phyloP scores from a whole-genome alignment of 805 yeast genomes.

The Spencermartinsiella europaea region DNA sequence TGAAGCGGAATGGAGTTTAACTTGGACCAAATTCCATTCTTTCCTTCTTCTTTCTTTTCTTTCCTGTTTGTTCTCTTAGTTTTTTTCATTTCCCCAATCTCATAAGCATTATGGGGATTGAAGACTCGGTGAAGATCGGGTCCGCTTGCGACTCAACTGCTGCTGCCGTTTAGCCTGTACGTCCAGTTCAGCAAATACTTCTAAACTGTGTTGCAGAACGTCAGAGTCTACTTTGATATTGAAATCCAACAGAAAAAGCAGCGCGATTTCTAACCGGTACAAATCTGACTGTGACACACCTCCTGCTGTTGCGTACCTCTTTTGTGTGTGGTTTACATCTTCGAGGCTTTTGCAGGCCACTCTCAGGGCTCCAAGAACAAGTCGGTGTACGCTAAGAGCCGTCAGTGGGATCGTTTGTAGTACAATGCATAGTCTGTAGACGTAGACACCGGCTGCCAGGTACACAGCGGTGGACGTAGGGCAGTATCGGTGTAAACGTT shows the following conservation, averaged over 20 bases:
- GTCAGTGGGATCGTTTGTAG: conserved; percentile 31
- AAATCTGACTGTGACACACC: conserved; percentile 44
- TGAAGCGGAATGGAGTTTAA: too few species aligned
- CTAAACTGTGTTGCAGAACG: conserved; percentile 32
- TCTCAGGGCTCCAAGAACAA: conserved; percentile 41
- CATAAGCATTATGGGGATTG: background rate
- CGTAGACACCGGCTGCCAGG: conserved; percentile 33
- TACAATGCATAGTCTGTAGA: conserved; percentile 32
- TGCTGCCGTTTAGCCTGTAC: conserved; percentile 12
- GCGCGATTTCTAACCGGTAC: conserved; percentile 44
- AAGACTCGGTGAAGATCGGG: background rate
- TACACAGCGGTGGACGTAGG: conserved; percentile 36
- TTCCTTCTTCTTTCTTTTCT: background rate
- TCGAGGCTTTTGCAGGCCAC: conserved; percentile 45
- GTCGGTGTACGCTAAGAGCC: conserved; percentile 37
- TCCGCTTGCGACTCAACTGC: background rate
- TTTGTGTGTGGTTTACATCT: conserved; percentile 43
- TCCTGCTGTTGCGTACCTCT: conserved; percentile 43
- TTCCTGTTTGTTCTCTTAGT: too few species aligned
- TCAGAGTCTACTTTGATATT: conserved; percentile 41
- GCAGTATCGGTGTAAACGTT: conserved; percentile 37
- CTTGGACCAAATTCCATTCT: too few species aligned
- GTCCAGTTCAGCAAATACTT: conserved; percentile 17
- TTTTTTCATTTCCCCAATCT: too few species aligned
- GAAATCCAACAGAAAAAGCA: conserved; percentile 46